Evolutionary conservation across 2,329 filamentous ascomycete genomes (phyloP), one percentile per base, ranked within the genome.

Genomic region (Aspergillus ochraceoroseus): DNA sequence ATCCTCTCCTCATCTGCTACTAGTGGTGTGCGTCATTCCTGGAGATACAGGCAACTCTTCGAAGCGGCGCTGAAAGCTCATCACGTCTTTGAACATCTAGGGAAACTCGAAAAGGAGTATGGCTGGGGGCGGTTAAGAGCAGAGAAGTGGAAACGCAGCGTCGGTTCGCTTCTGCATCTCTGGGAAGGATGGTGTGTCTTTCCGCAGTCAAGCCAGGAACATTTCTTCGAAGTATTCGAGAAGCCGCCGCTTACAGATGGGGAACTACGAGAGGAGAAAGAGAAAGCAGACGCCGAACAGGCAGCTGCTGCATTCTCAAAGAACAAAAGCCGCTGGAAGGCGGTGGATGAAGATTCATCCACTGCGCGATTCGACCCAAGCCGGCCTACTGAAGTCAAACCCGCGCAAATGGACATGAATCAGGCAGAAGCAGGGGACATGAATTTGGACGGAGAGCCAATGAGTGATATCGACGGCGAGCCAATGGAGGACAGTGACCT

Each of bases 41-140:
- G 88, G 86, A 82, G 87, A 38, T 95, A 88, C 57, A 75, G 88
- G 14, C 80, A 85, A 50, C 73, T 90, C 2, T 87, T 95, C 47
- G 87, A 94, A 59, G 71, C 73, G 0, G 79, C 83, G 1, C 71
- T 95, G 15, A 79, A 78, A 19, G 68, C 76, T 6, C 77, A 80
- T 41, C 77, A 79, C 42, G 79, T 82, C 0, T 94, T 95, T 55
- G 83, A 85, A 55, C 74, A 76, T 30, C 73, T 95, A 2, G 88
- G 88, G 1, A 69, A 76, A 40, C 75, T 94, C 44, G 80, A 87
- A 5, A 81, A 83, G 53, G 80, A 78, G 38, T 67, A 85, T 14
- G 73, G 74, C 30, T 94, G 88, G 87, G 89, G 89, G 7, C 79
- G 85, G 1, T 68, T 95, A 47, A 82, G 85, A 13, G 82, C 82